phyloP scores from a whole-genome alignment of 768 basidiomycete species.

The Leucocoprinus sp. region DNA sequence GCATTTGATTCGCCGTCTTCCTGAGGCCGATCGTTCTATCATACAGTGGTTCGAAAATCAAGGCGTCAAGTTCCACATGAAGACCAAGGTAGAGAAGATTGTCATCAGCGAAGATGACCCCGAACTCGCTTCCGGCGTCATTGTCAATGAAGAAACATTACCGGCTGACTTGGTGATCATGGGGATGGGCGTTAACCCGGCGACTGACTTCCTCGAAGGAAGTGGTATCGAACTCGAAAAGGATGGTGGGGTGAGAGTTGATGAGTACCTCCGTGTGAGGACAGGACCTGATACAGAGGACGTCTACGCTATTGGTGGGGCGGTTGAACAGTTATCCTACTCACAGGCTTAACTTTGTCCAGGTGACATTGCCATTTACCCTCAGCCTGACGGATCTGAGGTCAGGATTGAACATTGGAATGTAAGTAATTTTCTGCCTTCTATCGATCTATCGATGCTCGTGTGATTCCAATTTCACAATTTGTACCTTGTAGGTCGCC shows the following conservation, averaged over 20 bases:
- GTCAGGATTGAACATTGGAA: constrained; percentile 89
- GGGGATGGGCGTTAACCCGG: constrained; percentile 82
- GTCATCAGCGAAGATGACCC: constrained; percentile 44
- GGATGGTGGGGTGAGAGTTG: constrained; percentile 71
- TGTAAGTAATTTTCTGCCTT: constrained; percentile 30
- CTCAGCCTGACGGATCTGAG: constrained; percentile 45
- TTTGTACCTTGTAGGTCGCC: constrained; percentile 45
- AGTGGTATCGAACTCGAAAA: constrained; percentile 63
- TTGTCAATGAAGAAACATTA: constrained; percentile 54
- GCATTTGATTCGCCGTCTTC: neutral
- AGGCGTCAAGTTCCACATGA: constrained; percentile 81
- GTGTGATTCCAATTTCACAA: neutral
- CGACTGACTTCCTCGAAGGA: constrained; percentile 71
- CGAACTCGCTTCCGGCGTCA: constrained; percentile 52
- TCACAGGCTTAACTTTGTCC: constrained; percentile 5
- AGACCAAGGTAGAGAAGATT: constrained; percentile 60
- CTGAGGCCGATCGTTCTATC: neutral
- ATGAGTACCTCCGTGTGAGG: constrained; percentile 60
- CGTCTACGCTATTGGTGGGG: constrained; percentile 64
- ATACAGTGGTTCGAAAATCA: constrained; percentile 71
- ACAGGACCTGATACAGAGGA: constrained; percentile 33
- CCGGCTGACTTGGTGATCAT: constrained; percentile 74
- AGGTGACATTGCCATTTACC: constrained; percentile 81
- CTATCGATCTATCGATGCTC: neutral
- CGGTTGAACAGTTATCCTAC: neutral